Percentiles rank a stretch among this genome's conserved stretches.
Conservation (phyloP, 192 early-diverging fungal species). For the Rhizophagus sp. region DNA sequence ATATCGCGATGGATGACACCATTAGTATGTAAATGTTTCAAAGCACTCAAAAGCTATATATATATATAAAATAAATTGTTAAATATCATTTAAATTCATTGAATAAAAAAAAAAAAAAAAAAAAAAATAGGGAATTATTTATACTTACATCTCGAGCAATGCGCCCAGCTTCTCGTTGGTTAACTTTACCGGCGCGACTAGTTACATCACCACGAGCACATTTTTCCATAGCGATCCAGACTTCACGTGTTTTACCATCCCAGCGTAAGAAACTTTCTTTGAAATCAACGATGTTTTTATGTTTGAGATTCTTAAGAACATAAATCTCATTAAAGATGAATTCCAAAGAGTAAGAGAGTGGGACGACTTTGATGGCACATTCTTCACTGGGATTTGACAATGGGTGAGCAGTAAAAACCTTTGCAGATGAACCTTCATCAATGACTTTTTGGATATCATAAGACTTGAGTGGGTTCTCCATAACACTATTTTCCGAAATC, state of each 20-base stretch:
- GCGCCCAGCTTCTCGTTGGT: conserved; percentile 22
- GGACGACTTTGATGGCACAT: conserved; percentile 27
- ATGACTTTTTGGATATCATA: conserved; percentile 28
- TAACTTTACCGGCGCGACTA: conserved; percentile 23
- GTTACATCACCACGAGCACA: conserved; percentile 32
- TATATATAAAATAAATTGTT: conserved; percentile 9
- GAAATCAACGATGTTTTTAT: conserved; percentile 27
- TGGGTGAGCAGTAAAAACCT: conserved; percentile 17
- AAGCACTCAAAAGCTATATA: conserved; percentile 15
- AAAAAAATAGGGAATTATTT: not conserved
- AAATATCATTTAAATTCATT: not conserved
- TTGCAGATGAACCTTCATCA: conserved; percentile 33
- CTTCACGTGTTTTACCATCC: conserved; percentile 31
- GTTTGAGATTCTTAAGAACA: conserved; percentile 24
- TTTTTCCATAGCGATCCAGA: conserved; percentile 31
- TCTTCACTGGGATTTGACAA: conserved; percentile 7
- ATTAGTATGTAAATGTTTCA: conserved; percentile 24
- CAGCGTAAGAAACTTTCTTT: conserved; percentile 30
- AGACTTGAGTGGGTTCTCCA: not conserved
- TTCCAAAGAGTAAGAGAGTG: conserved; percentile 29
- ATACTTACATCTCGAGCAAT: conserved; percentile 22
- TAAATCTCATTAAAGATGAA: conserved; percentile 33
- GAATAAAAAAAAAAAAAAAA: too few relatives aligned
- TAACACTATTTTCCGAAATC: not conserved
- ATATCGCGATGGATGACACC: conserved; percentile 32